Percentiles rank a stretch among this genome's conserved stretches.
These are phyloP conservation scores for Phytophthora macrochlamydospora DNA, from an alignment of 352 stramenopile species.

Conservation along the genomic window DNA sequence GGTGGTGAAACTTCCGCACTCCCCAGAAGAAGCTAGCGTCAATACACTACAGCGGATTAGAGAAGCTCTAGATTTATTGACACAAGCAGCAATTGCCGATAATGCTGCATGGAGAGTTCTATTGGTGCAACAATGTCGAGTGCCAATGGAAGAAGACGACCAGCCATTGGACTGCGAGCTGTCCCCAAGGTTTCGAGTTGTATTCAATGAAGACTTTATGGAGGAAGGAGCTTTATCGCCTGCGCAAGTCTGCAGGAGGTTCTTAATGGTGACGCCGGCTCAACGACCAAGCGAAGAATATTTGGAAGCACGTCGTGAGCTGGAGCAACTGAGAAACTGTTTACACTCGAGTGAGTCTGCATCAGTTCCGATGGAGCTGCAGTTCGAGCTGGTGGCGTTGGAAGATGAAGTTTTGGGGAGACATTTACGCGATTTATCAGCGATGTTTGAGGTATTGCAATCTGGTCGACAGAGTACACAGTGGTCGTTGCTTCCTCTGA, in stretches of 20 bases:
- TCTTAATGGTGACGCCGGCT: constrained; percentile 8
- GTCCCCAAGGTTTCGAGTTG: constrained; percentile 32
- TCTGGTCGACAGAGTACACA: neutral
- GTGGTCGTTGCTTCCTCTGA: constrained; percentile 16
- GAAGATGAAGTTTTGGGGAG: constrained; percentile 15
- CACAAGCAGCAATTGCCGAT: constrained; percentile 31
- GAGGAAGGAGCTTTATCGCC: constrained; percentile 29
- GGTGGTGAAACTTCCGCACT: constrained; percentile 28
- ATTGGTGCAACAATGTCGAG: constrained; percentile 40
- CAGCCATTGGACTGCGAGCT: constrained; percentile 35
- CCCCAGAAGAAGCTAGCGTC: constrained; percentile 9
- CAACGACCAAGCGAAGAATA: constrained; percentile 20
- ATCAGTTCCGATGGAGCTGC: constrained; percentile 19
- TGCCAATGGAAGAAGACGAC: constrained; percentile 36
- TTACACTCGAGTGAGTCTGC: neutral
- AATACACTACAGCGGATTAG: constrained; percentile 19
- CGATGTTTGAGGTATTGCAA: constrained; percentile 8
- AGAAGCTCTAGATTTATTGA: constrained; percentile 45
- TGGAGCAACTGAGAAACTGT: constrained; percentile 11
- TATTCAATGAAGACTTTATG: constrained; percentile 39
- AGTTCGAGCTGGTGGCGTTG: constrained; percentile 32
- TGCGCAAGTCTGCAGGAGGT: constrained; percentile 23
- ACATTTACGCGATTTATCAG: constrained; percentile 21
- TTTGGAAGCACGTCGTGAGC: constrained; percentile 17
- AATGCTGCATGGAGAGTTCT: constrained; percentile 38